Percentiles rank a stretch among this genome's conserved stretches.
Conservation (phyloP, 2,329 filamentous ascomycete genomes). For the Cladosporium sp. region DNA sequence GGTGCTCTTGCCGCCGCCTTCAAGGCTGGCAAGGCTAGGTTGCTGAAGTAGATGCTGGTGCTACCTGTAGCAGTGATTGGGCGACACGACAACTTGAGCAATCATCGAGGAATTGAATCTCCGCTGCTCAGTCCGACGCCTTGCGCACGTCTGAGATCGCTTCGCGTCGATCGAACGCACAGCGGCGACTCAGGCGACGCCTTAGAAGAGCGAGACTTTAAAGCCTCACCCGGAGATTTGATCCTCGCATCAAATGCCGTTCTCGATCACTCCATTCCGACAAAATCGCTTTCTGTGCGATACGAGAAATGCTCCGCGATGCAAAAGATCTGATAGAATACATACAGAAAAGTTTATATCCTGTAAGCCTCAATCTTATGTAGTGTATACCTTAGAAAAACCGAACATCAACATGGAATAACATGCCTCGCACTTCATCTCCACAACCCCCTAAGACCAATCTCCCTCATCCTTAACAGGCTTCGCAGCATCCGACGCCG, state of each 20-base stretch:
- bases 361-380: neutral
- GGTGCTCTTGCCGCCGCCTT: constrained; percentile 61
- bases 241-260: no score
- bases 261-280: neutral
- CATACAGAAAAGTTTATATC: neutral
- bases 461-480: neutral
- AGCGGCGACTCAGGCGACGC: neutral
- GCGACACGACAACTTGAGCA: no score
- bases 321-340: neutral
- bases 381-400: neutral
- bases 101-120: neutral
- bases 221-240: no score
- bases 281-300: neutral
- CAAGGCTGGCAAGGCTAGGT: constrained; percentile 33
- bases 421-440: neutral
- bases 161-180: neutral
- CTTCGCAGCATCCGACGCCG: neutral
- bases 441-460: neutral
- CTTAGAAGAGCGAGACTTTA: no score
- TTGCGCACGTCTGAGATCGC: neutral
- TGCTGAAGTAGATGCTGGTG: neutral
- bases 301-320: neutral
- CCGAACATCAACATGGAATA: neutral
- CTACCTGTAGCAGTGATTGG: neutral
- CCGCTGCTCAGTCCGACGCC: neutral